Evolutionary conservation across 2,329 filamentous ascomycete genomes (phyloP), one percentile per base, ranked within the genome.

Genomic region (Parastagonospora nodorum): DNA sequence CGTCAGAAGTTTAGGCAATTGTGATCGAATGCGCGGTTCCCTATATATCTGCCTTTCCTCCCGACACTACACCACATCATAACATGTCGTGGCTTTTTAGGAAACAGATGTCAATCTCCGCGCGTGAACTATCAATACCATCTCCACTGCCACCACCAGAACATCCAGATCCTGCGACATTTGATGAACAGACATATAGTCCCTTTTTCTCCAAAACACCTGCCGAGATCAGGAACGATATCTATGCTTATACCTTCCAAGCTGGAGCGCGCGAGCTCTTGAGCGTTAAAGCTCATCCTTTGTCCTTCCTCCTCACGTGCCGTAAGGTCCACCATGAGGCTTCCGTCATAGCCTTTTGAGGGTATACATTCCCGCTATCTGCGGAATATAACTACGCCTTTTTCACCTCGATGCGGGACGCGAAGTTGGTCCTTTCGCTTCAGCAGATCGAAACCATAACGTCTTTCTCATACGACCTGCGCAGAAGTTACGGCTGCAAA

Each of bases 241-340:
- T 57, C 8, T 60, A 53, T 33, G 29, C 12, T 2, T 35, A 48
- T 30, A 42, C 48, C 15, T 60, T 57, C 33, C 39, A 36, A 4
- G 7, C 12, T 1, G 40, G 35, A n/a, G 4, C 27, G 6, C 10
- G 36, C 6, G 19, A 27, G 14, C 11, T 28, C 7, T 9, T 30
- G n/a, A 39, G 12, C 14, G 9, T 40, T 8, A 11, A 38, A 14
- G n/a, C 41, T 5, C 47, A 57, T 31, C 49, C 54, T 8, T 45
- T 57, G 12, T 51, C 47, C 7, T 45, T 60, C 8, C 54, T 60
- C 31, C 31, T 41, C 2, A 44, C 47, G 11, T 57, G 57, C 45
- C 51, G 41, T 12, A 45, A 27, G 2, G 37, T 51, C 39, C 31
- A 52, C 29, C 11, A 42, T 16, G 53, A 57, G 38, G 51, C 57